These are phyloP conservation scores for Orobanche coerulescens DNA, from an alignment of 257 asterid genomes.

Conservation along the genomic window DNA sequence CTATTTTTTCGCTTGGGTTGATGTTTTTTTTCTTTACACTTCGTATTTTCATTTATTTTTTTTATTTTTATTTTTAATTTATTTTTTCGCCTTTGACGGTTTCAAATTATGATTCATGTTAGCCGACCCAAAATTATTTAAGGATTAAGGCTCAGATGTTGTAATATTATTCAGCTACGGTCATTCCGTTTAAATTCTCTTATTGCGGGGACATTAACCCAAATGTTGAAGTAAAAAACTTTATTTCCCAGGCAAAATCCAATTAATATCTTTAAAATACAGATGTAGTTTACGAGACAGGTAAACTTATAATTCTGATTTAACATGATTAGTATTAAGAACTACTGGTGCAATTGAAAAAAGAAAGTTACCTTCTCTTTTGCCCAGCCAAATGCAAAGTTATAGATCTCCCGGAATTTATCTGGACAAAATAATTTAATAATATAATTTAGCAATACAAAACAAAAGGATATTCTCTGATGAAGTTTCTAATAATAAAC, in stretches of 20 bases:
- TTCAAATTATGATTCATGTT: no score
- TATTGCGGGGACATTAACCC: not conserved
- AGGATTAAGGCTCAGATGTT: no score
- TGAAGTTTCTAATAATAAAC: conserved; percentile 1
- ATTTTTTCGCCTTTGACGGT: no score
- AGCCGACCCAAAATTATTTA: no score
- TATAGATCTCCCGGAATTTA: conserved; percentile 82
- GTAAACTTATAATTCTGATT: conserved; percentile 7
- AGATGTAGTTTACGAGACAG: not conserved
- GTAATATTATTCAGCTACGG: no score
- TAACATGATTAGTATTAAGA: conserved; percentile 14
- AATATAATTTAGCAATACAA: conserved; percentile 19
- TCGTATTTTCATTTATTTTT: no score
- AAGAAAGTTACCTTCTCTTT: conserved; percentile 76
- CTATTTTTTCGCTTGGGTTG: no score
- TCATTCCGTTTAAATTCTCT: no score
- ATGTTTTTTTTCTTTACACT: no score
- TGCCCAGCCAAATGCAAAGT: conserved; percentile 99
- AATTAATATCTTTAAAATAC: not conserved
- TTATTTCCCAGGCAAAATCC: not conserved
- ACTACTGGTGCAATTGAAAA: not conserved
- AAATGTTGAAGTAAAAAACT: not conserved
- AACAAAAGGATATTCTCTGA: not conserved
- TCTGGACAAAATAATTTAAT: conserved; percentile 38
- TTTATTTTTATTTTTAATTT: no score